Evolutionary conservation across 345 rosid genomes (phyloP).

Genomic region (Eucalyptus sp.): DNA sequence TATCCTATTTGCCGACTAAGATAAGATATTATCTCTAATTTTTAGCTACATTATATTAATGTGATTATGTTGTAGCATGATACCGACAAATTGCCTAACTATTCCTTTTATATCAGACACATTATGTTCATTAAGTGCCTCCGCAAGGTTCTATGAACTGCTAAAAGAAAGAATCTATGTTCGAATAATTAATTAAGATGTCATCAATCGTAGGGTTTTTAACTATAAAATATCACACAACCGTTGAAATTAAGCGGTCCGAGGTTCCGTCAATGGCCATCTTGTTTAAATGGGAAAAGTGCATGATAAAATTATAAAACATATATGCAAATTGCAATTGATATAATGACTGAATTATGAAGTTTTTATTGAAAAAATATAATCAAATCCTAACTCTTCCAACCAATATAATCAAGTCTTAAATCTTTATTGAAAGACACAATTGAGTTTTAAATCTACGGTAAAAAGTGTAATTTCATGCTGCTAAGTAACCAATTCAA

Average conservation of each 20-base stretch:
- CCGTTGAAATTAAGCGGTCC: background rate
- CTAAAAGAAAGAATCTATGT: background rate
- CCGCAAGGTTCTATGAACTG: background rate
- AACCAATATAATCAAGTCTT: background rate
- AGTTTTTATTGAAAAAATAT: background rate
- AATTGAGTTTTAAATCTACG: background rate
- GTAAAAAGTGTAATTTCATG: background rate
- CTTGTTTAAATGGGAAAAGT: background rate
- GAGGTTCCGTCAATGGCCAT: background rate
- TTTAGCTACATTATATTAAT: background rate
- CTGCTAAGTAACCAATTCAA: background rate
- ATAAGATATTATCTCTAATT: background rate
- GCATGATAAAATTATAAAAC: background rate
- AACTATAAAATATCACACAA: background rate
- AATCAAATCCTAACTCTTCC: background rate
- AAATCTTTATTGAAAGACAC: background rate
- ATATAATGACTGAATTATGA: background rate
- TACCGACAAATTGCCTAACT: background rate
- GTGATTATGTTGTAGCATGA: background rate
- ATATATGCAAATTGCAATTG: background rate
- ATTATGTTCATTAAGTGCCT: background rate
- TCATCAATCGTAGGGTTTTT: background rate
- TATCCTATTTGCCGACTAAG: background rate
- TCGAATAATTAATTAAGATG: background rate
- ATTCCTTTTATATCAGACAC: background rate